A percentile compares a stretch with the other conserved stretches of the same genome.
phyloP scores from a whole-genome alignment of 805 yeast genomes.

The Sugiyamaella qingdaonensis region DNA sequence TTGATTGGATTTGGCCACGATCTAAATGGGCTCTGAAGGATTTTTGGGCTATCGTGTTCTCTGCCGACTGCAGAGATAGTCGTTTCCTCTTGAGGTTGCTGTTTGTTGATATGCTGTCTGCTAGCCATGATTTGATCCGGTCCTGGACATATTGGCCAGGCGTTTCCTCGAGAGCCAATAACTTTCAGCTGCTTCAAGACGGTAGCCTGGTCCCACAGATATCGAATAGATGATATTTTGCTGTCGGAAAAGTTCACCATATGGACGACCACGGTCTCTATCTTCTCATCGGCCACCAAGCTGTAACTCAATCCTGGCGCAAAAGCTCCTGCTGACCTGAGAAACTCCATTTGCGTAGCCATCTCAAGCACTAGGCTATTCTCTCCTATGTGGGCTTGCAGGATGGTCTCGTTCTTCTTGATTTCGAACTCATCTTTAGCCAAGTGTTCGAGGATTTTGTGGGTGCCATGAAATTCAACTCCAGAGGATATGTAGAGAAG shows the following conservation, averaged over 20 bases:
- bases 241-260: conserved; percentile 15
- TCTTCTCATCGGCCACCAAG: conserved; percentile 26
- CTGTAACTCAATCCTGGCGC: conserved; percentile 26
- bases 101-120: not conserved
- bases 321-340: conserved; percentile 25
- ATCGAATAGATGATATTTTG: conserved; percentile 19
- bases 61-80: too few relatives aligned
- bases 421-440: conserved; percentile 17
- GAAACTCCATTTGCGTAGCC: conserved; percentile 23
- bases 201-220: conserved; percentile 28
- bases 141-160: conserved; percentile 28
- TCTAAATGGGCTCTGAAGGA: conserved; percentile 1
- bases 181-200: conserved; percentile 28
- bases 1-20: conserved; percentile 13
- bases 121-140: conserved; percentile 16
- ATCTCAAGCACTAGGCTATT: conserved; percentile 22
- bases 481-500: conserved; percentile 24
- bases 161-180: conserved; percentile 29
- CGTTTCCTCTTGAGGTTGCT: too few relatives aligned
- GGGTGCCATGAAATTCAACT: conserved; percentile 15
- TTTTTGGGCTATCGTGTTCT: not conserved
- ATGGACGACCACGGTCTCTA: conserved; percentile 17
- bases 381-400: conserved; percentile 16
- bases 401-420: conserved; percentile 17
- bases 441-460: conserved; percentile 20